Conservation (phyloP, 805 yeast species). For the Barnettozyma sp. region DNA sequence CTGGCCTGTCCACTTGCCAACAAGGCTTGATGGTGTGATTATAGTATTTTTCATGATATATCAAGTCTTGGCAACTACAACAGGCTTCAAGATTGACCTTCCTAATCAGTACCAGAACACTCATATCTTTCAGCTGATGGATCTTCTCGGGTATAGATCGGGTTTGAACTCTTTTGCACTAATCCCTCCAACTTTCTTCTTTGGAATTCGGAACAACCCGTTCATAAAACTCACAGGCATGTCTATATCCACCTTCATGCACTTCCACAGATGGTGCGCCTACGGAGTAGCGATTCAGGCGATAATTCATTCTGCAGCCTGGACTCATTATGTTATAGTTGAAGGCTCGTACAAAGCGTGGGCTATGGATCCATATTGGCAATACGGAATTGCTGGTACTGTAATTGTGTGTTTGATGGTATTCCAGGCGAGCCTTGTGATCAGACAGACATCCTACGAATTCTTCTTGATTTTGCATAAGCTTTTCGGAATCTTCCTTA, state of each 20-base stretch:
- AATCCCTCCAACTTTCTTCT: slow-evolving; percentile 52
- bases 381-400: slow-evolving; percentile 45
- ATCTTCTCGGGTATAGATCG: slow-evolving; percentile 46
- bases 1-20: slow-evolving; percentile 28
- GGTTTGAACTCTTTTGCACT: slow-evolving; percentile 44
- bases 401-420: slow-evolving; percentile 37
- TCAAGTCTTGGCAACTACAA: slow-evolving; percentile 27
- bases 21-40: slow-evolving; percentile 26
- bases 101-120: slow-evolving; percentile 36
- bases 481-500: slow-evolving; percentile 44
- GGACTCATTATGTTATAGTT: slow-evolving; percentile 40
- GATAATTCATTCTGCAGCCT: slow-evolving; percentile 49
- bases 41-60: slow-evolving; percentile 27
- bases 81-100: slow-evolving; percentile 30
- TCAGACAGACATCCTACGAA: slow-evolving; percentile 56
- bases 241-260: slow-evolving; percentile 46
- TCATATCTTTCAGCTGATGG: slow-evolving; percentile 24
- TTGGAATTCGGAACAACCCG: slow-evolving; percentile 71
- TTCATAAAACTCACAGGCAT: slow-evolving; percentile 56
- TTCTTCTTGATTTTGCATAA: slow-evolving; percentile 53
- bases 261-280: slow-evolving; percentile 63
- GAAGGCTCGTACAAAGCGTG: slow-evolving; percentile 36
- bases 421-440: slow-evolving; percentile 39
- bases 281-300: slow-evolving; percentile 42
- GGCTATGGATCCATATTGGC: slow-evolving; percentile 40